Percentiles rank a stretch among this genome's conserved stretches.
These are phyloP conservation scores for Penicillium brevicompactum DNA, from an alignment of 2,329 filamentous ascomycete genomes.

Conservation along the genomic window DNA sequence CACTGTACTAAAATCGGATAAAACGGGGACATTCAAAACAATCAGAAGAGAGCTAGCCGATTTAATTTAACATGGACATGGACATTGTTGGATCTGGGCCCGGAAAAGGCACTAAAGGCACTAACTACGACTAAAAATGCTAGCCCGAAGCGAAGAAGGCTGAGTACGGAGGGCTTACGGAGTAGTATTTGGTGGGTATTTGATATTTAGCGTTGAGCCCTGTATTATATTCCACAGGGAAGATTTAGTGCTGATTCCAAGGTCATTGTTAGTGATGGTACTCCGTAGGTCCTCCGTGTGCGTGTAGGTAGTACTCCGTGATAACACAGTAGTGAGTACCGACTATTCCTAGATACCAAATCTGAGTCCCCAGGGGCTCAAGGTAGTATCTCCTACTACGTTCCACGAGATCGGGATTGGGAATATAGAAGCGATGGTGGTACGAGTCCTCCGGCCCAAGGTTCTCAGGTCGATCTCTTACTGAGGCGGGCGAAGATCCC, in stretches of 20 bases:
- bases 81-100: not conserved
- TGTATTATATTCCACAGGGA: no score
- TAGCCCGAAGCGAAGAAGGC: not conserved
- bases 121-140: not conserved
- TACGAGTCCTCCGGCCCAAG: not conserved
- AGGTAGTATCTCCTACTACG: not conserved
- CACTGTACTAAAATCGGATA: no score
- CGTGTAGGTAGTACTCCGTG: no score
- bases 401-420: not conserved
- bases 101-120: not conserved
- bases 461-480: not conserved
- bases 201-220: no score
- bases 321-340: not conserved
- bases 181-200: no score
- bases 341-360: not conserved
- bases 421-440: not conserved
- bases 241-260: no score
- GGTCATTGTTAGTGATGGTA: no score
- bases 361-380: no score
- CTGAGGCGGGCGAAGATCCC: not conserved
- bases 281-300: no score
- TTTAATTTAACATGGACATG: not conserved
- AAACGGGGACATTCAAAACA: no score
- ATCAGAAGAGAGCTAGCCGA: no score
- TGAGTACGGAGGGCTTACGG: not conserved